These are phyloP conservation scores for Hemileccinum impolitum DNA, from an alignment of 768 basidiomycete genomes.

Conservation along the genomic window DNA sequence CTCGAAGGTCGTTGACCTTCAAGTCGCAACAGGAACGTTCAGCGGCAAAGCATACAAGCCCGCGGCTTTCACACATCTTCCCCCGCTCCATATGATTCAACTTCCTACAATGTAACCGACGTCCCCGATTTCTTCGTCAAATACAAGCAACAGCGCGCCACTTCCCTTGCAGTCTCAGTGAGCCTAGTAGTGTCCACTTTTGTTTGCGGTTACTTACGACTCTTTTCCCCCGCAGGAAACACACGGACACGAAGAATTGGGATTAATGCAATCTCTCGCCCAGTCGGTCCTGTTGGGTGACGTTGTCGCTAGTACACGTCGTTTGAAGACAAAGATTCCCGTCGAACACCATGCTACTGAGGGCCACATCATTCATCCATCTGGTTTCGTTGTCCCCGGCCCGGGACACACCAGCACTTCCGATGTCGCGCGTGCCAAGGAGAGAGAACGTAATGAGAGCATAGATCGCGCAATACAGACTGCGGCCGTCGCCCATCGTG, in stretches of 20 bases:
- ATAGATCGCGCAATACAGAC: constrained; percentile 27
- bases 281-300: constrained; percentile 22
- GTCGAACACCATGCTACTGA: constrained; percentile 20
- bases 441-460: constrained; percentile 19
- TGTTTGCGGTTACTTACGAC: neutral
- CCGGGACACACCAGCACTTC: constrained; percentile 26
- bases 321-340: constrained; percentile 26
- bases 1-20: constrained; percentile 35
- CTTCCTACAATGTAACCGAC: constrained; percentile 25
- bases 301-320: constrained; percentile 27
- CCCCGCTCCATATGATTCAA: constrained; percentile 12
- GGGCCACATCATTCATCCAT: constrained; percentile 24
- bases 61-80: constrained; percentile 27
- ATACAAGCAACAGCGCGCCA: constrained; percentile 22
- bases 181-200: neutral
- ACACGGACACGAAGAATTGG: constrained; percentile 7
- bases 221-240: neutral
- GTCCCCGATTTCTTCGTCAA: constrained; percentile 28
- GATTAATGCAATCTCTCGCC: constrained; percentile 23
- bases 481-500: constrained; percentile 29
- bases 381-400: constrained; percentile 31
- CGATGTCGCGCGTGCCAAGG: constrained; percentile 24
- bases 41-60: constrained; percentile 1
- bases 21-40: constrained; percentile 24
- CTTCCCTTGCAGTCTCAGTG: constrained; percentile 3